Percentiles rank a stretch among this genome's conserved stretches.
phyloP scores from a whole-genome alignment of 495 filamentous ascomycete genomes.

The Haplographium delicatum region DNA sequence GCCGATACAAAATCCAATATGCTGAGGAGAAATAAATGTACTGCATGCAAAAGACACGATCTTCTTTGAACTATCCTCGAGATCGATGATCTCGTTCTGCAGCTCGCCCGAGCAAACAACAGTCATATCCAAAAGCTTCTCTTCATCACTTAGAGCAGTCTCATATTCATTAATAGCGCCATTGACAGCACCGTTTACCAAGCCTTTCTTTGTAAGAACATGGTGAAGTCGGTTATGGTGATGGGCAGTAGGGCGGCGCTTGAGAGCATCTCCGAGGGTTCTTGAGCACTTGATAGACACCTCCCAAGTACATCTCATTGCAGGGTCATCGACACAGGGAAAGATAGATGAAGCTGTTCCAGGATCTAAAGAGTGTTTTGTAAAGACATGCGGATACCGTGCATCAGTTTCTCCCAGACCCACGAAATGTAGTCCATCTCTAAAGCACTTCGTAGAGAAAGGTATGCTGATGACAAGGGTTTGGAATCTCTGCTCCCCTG shows the following conservation, averaged over 20 bases:
- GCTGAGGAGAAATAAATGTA: conserved; percentile 69
- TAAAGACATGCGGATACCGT: conserved; percentile 87
- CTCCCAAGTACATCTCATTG: conserved; percentile 78
- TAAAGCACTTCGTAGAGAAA: conserved; percentile 64
- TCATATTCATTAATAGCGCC: conserved; percentile 29
- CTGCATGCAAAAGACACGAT: conserved; percentile 72
- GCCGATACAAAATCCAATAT: conserved; percentile 87
- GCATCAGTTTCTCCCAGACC: conserved; percentile 71
- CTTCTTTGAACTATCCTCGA: conserved; percentile 69
- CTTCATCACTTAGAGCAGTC: conserved; percentile 58
- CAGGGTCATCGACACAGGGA: conserved; percentile 82
- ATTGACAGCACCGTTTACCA: conserved; percentile 20
- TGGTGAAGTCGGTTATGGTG: conserved; percentile 6
- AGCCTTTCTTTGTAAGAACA: conserved; percentile 16
- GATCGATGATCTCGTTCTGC: conserved; percentile 72
- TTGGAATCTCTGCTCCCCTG: conserved; percentile 26
- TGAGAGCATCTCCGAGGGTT: conserved; percentile 79
- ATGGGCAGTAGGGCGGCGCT: conserved; percentile 17
- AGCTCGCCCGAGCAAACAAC: conserved; percentile 88
- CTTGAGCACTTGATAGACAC: conserved; percentile 78
- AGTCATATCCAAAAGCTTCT: conserved; percentile 77
- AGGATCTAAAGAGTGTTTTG: conserved; percentile 68
- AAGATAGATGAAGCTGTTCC: conserved; percentile 83
- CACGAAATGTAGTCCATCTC: conserved; percentile 88
- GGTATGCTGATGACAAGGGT: conserved; percentile 52